A percentile compares a stretch with the other conserved stretches of the same genome.
These are phyloP conservation scores for Alternaria burnsii DNA, from an alignment of 2,329 filamentous ascomycete species.

Conservation along the genomic window DNA sequence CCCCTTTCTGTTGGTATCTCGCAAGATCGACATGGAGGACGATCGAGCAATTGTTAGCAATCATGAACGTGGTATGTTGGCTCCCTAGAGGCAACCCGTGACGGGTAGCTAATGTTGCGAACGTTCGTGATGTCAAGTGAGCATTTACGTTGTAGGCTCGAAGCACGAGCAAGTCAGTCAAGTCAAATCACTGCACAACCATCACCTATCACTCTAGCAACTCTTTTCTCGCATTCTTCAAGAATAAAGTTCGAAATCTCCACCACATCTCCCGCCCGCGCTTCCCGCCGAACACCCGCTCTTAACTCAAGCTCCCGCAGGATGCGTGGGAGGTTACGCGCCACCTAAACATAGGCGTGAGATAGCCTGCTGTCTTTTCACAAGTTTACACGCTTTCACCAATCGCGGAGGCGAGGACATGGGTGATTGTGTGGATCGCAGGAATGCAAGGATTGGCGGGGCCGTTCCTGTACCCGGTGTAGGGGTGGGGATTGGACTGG, in stretches of 20 bases:
- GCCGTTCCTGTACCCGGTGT: conserved; percentile 7
- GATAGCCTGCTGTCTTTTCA: neutral
- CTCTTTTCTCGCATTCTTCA: neutral
- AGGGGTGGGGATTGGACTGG: neutral
- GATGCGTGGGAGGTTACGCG: conserved; percentile 12
- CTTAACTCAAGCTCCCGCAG: conserved; percentile 2
- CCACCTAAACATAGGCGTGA: conserved; percentile 17
- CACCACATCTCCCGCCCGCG: neutral
- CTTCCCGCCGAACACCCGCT: conserved; percentile 3
- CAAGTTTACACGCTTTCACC: neutral
- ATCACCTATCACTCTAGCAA: neutral
- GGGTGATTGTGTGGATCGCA: conserved; percentile 1
- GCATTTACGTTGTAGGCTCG: neutral
- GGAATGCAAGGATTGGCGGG: neutral
- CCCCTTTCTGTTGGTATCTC: neutral
- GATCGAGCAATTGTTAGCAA: neutral
- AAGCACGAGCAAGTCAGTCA: neutral
- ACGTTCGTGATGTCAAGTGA: neutral
- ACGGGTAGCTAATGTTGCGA: neutral
- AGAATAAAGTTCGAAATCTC: neutral
- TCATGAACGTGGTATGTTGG: neutral
- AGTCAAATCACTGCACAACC: neutral
- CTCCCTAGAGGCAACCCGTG: neutral
- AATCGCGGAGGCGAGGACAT: neutral
- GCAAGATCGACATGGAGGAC: conserved; percentile 1